phyloP scores from a whole-genome alignment of 768 basidiomycete genomes.

The Floccularia luteovirens region DNA sequence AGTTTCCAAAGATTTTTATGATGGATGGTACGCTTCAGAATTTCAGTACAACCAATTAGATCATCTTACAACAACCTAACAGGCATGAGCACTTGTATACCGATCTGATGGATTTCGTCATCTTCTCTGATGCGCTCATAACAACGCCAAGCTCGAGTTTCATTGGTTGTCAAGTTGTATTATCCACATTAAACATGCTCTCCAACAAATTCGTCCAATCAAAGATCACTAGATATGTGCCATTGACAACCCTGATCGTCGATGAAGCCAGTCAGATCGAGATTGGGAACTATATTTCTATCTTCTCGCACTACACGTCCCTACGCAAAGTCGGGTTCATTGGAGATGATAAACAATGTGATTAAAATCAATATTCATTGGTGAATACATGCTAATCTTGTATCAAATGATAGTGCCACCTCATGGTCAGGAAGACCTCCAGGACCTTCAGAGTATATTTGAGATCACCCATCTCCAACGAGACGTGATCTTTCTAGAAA shows the following conservation, averaged over 20 bases:
- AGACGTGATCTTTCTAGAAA: conserved; percentile 51
- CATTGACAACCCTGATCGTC: conserved; percentile 43
- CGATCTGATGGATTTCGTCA: conserved; percentile 37
- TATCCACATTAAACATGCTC: conserved; percentile 77
- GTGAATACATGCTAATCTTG: conserved; percentile 9
- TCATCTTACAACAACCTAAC: conserved; percentile 6
- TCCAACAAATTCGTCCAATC: conserved; percentile 28
- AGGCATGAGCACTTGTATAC: conserved; percentile 82
- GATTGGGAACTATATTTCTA: conserved; percentile 39
- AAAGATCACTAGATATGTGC: conserved; percentile 26
- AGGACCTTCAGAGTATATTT: conserved; percentile 68
- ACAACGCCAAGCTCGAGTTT: conserved; percentile 6
- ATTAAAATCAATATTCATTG: conserved; percentile 10
- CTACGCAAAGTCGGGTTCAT: conserved; percentile 54
- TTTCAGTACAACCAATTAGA: conserved; percentile 2
- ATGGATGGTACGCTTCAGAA: conserved; percentile 42
- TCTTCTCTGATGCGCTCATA: conserved; percentile 37
- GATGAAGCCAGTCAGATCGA: conserved; percentile 70
- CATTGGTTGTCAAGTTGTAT: conserved; percentile 44
- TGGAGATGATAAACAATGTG: conserved; percentile 64
- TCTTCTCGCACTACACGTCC: conserved; percentile 27
- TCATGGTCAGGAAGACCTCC: conserved; percentile 63
- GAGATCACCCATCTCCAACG: conserved; percentile 55
- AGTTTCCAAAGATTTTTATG: conserved; percentile 62
- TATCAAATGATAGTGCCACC: conserved; percentile 55